Evolutionary conservation across 2,329 filamentous ascomycete species (phyloP), one percentile per base, ranked within the genome.

Genomic region (Daldinia sp.): DNA sequence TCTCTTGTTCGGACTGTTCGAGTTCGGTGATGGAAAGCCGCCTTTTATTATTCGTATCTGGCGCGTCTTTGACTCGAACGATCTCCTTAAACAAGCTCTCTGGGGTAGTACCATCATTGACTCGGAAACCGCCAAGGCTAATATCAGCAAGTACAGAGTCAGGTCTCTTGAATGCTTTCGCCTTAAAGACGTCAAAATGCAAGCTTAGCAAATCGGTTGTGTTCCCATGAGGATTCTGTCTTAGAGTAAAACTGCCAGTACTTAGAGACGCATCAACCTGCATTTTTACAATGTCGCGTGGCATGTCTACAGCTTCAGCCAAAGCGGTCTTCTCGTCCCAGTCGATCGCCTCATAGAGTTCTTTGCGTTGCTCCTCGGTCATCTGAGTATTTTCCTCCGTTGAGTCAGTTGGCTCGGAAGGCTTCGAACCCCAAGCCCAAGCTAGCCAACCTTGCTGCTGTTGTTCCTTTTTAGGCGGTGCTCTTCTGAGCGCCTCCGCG

Each of bases 291-390:
- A 93, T 93, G 74, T 99, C 96, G 60, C 93, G 89, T 0, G 97
- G 97, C 35, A 94, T 85, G 74, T 99, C 96, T 3, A 99, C 90
- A 46, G 92, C 91, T 73, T 97, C 94, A 0, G 93, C 87, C 42
- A 99, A 86, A 1, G 92, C 93, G 67, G 94, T 90, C 83, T 98
- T 98, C 80, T 99, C 96, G 70, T 99, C 93, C 90, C 95, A 99
- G 75, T 98, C 96, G 75, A 99, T 99, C 56, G 93, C 97, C 74
- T 97, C 92, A 79, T 98, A 99, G 9, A 99, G 87, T 80, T 99
- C 95, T 78, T 98, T 94, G 46, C 95, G 91, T 79, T 99, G 94
- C 79, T 98, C 91, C 69, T 99, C 96, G 0, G 93, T 97, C 86
- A 99, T 97, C 67, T 93, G 89, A 0, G 90, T 93, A 69, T 94